Percentiles rank a stretch among this genome's conserved stretches.
These are phyloP conservation scores for Avena eriantha DNA, from an alignment of 176 grass and related monocot genomes.

Conservation along the genomic window DNA sequence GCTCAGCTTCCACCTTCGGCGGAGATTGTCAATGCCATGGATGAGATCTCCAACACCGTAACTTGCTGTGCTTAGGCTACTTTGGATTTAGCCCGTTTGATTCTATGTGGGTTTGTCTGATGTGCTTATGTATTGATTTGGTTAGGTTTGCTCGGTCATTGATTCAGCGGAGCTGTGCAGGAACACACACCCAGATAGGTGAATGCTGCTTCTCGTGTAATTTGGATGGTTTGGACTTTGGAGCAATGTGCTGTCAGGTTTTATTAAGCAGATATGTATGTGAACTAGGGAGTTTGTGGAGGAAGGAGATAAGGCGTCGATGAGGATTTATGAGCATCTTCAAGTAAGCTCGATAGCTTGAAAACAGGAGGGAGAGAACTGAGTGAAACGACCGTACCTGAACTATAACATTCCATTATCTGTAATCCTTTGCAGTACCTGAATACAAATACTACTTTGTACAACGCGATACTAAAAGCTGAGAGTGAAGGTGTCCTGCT, in stretches of 20 bases:
- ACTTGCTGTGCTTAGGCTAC: neutral
- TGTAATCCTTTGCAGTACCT: conserved; percentile 67
- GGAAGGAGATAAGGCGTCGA: conserved; percentile 84
- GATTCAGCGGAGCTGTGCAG: conserved; percentile 93
- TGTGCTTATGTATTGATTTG: conserved; percentile 20
- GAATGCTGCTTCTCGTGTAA: neutral
- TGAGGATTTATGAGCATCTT: conserved; percentile 91
- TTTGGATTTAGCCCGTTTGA: neutral
- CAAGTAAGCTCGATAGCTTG: conserved; percentile 60
- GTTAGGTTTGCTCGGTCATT: conserved; percentile 85
- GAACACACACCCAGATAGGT: conserved; percentile 91
- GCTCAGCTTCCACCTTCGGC: conserved; percentile 59
- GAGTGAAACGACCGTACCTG: neutral
- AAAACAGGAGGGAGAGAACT: neutral
- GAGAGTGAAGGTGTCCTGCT: conserved; percentile 61
- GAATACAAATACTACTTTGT: conserved; percentile 83
- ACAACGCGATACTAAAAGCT: conserved; percentile 83
- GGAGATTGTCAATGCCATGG: conserved; percentile 82
- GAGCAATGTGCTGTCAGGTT: conserved; percentile 12
- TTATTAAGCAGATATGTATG: conserved; percentile 10
- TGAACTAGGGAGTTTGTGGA: conserved; percentile 79
- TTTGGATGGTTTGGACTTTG: neutral
- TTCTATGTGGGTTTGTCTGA: conserved; percentile 14
- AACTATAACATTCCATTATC: conserved; percentile 33
- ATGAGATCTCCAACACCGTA: conserved; percentile 96